These are phyloP conservation scores for Tetrapisispora fleetii DNA, from an alignment of 805 yeast species.

Conservation along the genomic window DNA sequence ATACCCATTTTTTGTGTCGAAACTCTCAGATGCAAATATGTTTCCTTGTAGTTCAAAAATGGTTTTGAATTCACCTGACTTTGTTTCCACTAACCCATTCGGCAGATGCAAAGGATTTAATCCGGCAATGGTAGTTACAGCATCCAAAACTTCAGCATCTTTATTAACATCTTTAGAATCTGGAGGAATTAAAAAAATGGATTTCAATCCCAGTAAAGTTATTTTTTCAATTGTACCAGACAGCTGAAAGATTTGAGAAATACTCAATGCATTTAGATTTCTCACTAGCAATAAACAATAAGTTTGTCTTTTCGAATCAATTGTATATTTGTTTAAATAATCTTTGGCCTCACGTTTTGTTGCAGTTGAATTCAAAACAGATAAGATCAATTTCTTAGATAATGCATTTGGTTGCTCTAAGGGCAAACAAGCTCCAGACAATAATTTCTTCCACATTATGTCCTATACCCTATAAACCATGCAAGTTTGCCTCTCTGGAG, in stretches of 20 bases:
- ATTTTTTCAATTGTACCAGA: constrained; percentile 20
- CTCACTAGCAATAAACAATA: constrained; percentile 24
- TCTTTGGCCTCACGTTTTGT: constrained; percentile 87
- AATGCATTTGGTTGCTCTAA: constrained; percentile 21
- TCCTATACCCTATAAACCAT: background rate
- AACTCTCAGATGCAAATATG: constrained; percentile 1
- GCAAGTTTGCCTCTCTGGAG: background rate
- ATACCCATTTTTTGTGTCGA: too few species aligned
- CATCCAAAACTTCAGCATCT: constrained; percentile 21
- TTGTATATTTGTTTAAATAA: constrained; percentile 59
- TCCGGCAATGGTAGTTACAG: constrained; percentile 13
- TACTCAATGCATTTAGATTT: constrained; percentile 9
- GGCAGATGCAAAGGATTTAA: constrained; percentile 20
- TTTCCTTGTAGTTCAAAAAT: constrained; percentile 3
- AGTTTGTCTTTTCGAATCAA: constrained; percentile 12
- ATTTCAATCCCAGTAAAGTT: constrained; percentile 51
- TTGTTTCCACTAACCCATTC: constrained; percentile 14
- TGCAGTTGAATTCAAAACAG: constrained; percentile 82
- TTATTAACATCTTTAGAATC: constrained; percentile 4
- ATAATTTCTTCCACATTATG: constrained; percentile 15
- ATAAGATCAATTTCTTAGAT: constrained; percentile 59
- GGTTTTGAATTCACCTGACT: constrained; percentile 13
- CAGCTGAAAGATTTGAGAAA: constrained; percentile 7
- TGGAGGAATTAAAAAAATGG: constrained; percentile 51
- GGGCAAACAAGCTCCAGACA: constrained; percentile 4